Evolutionary conservation across 805 yeast species (phyloP).

Genomic region (Jamesozyma gamospora): DNA sequence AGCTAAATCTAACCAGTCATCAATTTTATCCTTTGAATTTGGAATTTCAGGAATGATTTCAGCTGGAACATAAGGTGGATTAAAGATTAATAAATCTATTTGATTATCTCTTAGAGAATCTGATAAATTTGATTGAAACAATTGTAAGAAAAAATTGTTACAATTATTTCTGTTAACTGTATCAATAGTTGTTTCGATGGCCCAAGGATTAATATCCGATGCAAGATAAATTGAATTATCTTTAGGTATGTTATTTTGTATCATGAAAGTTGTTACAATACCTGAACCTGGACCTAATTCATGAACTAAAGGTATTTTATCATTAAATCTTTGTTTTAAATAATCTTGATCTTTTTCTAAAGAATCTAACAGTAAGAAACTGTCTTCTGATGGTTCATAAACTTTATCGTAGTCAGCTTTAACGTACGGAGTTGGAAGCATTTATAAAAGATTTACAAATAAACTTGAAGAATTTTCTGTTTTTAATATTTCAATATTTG

Average conservation of each 20-base stretch:
- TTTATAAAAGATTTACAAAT: slow-evolving; percentile 26
- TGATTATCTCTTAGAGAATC: slow-evolving; percentile 34
- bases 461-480: no score
- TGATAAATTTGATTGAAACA: slow-evolving; percentile 50
- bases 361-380: slow-evolving; percentile 72
- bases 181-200: slow-evolving; percentile 43
- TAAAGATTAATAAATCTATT: slow-evolving; percentile 73
- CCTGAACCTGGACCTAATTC: slow-evolving; percentile 95
- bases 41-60: slow-evolving; percentile 61
- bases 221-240: slow-evolving; percentile 41
- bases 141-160: slow-evolving; percentile 30
- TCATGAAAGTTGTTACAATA: slow-evolving; percentile 66
- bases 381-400: slow-evolving; percentile 93
- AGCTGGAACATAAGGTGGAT: slow-evolving; percentile 96
- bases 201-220: slow-evolving; percentile 74
- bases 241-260: slow-evolving; percentile 42
- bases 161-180: slow-evolving; percentile 36
- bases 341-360: slow-evolving; percentile 49
- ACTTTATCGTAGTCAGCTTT: slow-evolving; percentile 58
- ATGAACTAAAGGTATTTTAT: slow-evolving; percentile 40
- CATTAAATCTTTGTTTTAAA: slow-evolving; percentile 25
- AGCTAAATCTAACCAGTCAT: slow-evolving; percentile 80
- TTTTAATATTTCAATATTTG: no score
- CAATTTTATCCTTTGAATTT: slow-evolving; percentile 32
- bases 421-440: slow-evolving; percentile 75